Evolutionary conservation across 768 basidiomycete species (phyloP).

Genomic region (Rhodotorula graminis): DNA sequence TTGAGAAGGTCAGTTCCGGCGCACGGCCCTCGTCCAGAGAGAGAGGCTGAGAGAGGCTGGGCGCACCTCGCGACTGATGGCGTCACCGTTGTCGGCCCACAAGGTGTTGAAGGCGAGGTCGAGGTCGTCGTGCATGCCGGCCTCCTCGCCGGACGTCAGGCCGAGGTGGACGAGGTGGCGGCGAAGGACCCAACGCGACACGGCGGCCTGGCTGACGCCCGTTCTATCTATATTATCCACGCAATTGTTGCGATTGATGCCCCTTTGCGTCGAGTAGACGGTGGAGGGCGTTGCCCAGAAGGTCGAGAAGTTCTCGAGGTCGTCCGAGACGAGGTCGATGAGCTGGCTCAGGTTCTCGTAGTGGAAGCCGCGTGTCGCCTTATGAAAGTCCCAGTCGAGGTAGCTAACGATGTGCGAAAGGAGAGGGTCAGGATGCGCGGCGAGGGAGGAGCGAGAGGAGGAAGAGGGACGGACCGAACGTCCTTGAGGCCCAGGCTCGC

Average conservation of each 20-base stretch:
- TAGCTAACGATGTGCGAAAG: constrained; percentile 11
- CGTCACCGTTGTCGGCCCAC: constrained; percentile 98
- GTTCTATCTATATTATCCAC: constrained; percentile 43
- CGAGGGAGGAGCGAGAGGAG: not conserved
- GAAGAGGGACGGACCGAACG: constrained; percentile 42
- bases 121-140: constrained; percentile 56
- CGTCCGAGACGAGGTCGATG: constrained; percentile 24
- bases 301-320: constrained; percentile 34
- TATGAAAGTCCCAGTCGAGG: constrained; percentile 32
- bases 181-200: constrained; percentile 71
- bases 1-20: constrained; percentile 23
- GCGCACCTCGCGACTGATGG: constrained; percentile 60
- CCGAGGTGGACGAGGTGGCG: constrained; percentile 49
- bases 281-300: constrained; percentile 37
- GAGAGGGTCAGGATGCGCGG: not conserved
- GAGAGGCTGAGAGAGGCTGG: constrained; percentile 56
- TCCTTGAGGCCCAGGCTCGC: constrained; percentile 51
- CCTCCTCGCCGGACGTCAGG: constrained; percentile 63
- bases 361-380: constrained; percentile 72
- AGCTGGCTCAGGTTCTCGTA: constrained; percentile 40
- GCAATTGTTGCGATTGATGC: constrained; percentile 37
- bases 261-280: constrained; percentile 32
- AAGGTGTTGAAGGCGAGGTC: constrained; percentile 82
- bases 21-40: not conserved
- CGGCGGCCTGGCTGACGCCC: constrained; percentile 60